phyloP scores from a whole-genome alignment of 768 basidiomycete genomes.

The Naganishia vishniacii region DNA sequence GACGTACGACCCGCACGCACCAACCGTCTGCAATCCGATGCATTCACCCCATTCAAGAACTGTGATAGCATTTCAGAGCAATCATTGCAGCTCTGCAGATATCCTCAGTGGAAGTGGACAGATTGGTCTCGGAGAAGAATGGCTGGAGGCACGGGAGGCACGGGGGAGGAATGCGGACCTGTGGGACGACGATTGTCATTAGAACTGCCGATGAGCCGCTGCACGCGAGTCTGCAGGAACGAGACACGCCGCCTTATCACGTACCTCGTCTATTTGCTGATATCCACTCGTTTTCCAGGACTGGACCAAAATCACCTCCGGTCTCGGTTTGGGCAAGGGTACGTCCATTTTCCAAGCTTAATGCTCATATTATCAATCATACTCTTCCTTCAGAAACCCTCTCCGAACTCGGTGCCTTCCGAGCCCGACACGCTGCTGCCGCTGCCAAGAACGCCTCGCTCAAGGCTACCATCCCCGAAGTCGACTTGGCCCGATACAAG shows the following conservation, averaged over 20 bases:
- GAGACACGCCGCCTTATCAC: too few species aligned
- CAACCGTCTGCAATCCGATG: too few species aligned
- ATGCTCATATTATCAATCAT: background rate
- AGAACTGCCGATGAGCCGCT: too few species aligned
- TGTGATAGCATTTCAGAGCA: too few species aligned
- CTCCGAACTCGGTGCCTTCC: conserved; percentile 83
- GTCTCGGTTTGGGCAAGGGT: conserved; percentile 50
- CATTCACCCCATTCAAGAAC: too few species aligned
- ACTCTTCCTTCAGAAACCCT: conserved; percentile 65
- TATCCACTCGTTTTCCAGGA: conserved; percentile 33
- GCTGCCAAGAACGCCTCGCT: conserved; percentile 43
- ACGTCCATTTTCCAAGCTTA: background rate
- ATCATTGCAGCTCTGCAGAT: too few species aligned
- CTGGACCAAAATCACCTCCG: conserved; percentile 49
- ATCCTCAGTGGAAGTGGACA: too few species aligned
- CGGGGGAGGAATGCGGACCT: too few species aligned
- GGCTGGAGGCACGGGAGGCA: too few species aligned
- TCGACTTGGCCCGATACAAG: conserved; percentile 90
- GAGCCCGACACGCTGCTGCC: conserved; percentile 88
- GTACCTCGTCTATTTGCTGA: conserved; percentile 1
- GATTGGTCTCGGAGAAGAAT: too few species aligned
- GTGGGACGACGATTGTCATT: too few species aligned
- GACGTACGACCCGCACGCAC: too few species aligned
- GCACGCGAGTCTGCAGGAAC: background rate
- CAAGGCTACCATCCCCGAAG: conserved; percentile 58